Conservation (phyloP, 345 rosid species). For the Heritiera fomes region DNA sequence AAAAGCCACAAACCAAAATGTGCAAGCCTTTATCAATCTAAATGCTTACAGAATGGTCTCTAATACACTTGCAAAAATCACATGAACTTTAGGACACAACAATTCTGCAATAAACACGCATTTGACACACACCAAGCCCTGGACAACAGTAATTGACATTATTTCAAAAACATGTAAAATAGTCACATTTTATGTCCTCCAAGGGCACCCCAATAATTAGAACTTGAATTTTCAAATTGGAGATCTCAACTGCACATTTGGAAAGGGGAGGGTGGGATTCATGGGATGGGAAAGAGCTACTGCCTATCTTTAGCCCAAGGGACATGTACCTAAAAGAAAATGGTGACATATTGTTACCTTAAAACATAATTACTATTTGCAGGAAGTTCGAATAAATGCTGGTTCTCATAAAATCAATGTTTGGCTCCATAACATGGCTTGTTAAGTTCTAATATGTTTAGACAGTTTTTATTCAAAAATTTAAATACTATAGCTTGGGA, state of each 20-base stretch:
- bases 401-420: not conserved
- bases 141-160: not conserved
- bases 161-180: not conserved
- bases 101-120: not conserved
- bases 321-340: not conserved
- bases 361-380: not conserved
- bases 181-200: not conserved
- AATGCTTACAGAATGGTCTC: not conserved
- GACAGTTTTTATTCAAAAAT: not conserved
- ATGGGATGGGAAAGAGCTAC: slow-evolving; percentile 4
- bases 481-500: not conserved
- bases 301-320: not conserved
- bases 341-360: not conserved
- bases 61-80: not conserved
- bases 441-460: slow-evolving; percentile 1
- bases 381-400: not conserved
- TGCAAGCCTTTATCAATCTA: not conserved
- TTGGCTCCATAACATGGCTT: not conserved
- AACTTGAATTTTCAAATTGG: slow-evolving; percentile 11
- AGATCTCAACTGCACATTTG: not conserved
- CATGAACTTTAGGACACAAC: not conserved
- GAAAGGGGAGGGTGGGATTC: not conserved
- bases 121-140: not conserved
- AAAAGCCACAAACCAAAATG: not conserved
- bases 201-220: not conserved